These are phyloP conservation scores for Turnera subulata DNA, from an alignment of 345 rosid genomes.

Conservation along the genomic window DNA sequence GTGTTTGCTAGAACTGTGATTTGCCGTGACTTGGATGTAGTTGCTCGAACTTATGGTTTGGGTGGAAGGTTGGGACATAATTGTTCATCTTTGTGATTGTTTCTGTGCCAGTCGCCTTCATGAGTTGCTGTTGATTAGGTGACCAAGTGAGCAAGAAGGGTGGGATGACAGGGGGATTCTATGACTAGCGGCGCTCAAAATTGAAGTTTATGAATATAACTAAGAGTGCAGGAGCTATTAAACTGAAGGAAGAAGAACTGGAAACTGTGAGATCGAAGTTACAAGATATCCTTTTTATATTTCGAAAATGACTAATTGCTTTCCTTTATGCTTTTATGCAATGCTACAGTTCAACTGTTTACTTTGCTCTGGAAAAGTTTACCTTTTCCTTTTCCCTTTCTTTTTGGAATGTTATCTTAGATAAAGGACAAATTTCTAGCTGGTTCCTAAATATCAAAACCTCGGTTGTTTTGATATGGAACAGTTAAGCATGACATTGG, in stretches of 20 bases:
- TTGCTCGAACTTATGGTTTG: conserved; percentile 79
- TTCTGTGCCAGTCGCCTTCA: not conserved
- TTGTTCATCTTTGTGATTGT: not conserved
- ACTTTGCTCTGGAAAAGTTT: no score
- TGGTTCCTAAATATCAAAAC: no score
- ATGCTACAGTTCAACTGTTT: no score
- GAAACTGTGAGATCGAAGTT: conserved; percentile 43
- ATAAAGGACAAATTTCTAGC: no score
- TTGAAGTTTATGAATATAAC: conserved; percentile 75
- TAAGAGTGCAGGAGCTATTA: conserved; percentile 52
- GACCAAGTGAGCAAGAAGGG: conserved; percentile 99
- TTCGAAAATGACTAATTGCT: no score
- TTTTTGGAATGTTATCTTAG: no score
- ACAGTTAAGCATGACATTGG: no score
- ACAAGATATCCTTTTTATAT: conserved; percentile 86
- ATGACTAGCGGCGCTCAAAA: conserved; percentile 88
- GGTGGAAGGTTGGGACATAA: conserved; percentile 72
- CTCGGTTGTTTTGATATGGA: no score
- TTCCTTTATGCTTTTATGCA: no score
- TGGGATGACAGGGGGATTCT: conserved; percentile 96
- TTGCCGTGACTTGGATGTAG: no score
- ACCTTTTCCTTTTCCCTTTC: no score
- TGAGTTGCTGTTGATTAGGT: conserved; percentile 65
- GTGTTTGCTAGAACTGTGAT: no score
- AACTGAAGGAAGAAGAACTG: conserved; percentile 61